Conservation (phyloP, 179 eudicot species). For the Corrigiola litoralis region DNA sequence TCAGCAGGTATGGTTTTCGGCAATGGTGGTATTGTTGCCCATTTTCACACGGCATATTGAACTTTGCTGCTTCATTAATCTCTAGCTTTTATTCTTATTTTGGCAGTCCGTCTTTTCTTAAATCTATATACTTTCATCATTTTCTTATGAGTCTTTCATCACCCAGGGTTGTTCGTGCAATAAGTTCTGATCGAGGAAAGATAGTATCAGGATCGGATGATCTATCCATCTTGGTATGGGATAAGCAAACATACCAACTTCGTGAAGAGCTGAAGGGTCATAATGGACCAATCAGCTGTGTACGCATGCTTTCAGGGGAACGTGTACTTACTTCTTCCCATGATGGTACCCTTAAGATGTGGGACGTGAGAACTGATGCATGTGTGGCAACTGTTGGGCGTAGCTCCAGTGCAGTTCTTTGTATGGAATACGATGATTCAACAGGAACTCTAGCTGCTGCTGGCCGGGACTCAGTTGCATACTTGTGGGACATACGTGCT, state of each 20-base stretch:
- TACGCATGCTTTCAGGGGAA: slow-evolving; percentile 89
- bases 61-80: no score
- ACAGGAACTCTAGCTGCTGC: slow-evolving; percentile 86
- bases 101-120: no score
- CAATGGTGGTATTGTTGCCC: neutral
- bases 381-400: slow-evolving; percentile 97
- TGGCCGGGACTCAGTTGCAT: slow-evolving; percentile 74
- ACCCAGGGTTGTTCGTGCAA: slow-evolving; percentile 66
- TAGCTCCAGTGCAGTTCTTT: slow-evolving; percentile 76
- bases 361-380: slow-evolving; percentile 96
- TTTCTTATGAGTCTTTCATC: no score
- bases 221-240: slow-evolving; percentile 91
- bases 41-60: no score
- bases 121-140: no score
- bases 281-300: slow-evolving; percentile 67
- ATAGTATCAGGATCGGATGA: slow-evolving; percentile 95
- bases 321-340: slow-evolving; percentile 89
- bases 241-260: slow-evolving; percentile 80
- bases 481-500: slow-evolving; percentile 95
- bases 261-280: slow-evolving; percentile 96
- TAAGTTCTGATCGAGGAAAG: slow-evolving; percentile 88
- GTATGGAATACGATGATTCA: slow-evolving; percentile 89
- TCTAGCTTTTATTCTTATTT: no score
- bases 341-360: slow-evolving; percentile 95
- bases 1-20: neutral